Conservation (phyloP, 345 rosid species). For the Pugionium cornutum region DNA sequence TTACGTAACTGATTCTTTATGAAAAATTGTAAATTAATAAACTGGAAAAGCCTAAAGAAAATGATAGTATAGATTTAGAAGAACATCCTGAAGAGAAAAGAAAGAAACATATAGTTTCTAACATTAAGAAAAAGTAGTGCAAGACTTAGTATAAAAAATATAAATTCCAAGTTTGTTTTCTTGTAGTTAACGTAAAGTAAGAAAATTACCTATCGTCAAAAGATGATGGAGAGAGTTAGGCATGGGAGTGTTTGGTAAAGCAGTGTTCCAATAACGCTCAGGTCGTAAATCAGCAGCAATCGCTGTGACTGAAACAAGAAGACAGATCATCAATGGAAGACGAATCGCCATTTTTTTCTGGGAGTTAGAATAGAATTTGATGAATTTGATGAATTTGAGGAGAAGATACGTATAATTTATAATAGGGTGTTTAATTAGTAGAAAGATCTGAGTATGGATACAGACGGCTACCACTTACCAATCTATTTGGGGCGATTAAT, state of each 20-base stretch:
- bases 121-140: no score
- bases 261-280: constrained; percentile 42
- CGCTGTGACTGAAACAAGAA: constrained; percentile 37
- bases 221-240: constrained; percentile 41
- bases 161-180: no score
- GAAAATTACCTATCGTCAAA: constrained; percentile 18
- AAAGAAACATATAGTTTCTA: no score
- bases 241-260: constrained; percentile 41
- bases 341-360: constrained; percentile 18
- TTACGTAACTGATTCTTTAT: no score
- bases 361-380: constrained; percentile 6
- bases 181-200: no score
- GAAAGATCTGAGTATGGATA: constrained; percentile 24
- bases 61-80: background rate
- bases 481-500: constrained; percentile 34
- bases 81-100: background rate
- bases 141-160: no score
- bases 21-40: no score
- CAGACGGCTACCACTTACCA: constrained; percentile 37
- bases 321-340: constrained; percentile 30
- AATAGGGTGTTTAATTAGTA: background rate
- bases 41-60: no score
- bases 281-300: constrained; percentile 35
- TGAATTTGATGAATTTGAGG: constrained; percentile 31
- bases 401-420: constrained; percentile 35